phyloP scores from a whole-genome alignment of 2,329 filamentous ascomycete genomes.

The Trichophyton mentagrophytes region DNA sequence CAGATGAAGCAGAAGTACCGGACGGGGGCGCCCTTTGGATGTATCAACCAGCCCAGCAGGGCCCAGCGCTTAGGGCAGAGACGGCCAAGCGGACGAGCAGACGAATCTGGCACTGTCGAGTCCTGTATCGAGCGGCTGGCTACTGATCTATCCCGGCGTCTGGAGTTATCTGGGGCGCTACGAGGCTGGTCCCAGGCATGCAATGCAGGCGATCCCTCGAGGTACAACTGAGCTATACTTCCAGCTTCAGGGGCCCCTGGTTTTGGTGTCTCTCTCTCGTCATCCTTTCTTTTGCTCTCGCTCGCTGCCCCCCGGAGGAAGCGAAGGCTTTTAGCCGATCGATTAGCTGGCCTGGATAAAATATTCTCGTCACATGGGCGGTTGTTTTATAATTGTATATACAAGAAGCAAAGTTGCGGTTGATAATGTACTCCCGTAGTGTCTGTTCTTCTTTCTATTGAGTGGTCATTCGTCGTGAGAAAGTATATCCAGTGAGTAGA shows the following conservation, averaged over 20 bases:
- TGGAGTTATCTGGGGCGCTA: too few relatives aligned
- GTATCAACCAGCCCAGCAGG: neutral
- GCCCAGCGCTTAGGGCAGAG: neutral
- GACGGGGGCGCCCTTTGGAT: too few relatives aligned
- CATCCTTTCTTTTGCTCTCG: too few relatives aligned
- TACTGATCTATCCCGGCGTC: too few relatives aligned
- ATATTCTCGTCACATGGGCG: neutral
- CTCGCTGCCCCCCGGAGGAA: neutral
- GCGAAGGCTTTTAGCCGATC: neutral
- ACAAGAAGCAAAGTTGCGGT: neutral
- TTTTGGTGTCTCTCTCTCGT: too few relatives aligned
- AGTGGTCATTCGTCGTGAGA: neutral
- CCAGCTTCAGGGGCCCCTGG: neutral
- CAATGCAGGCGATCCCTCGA: too few relatives aligned
- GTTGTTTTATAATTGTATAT: neutral
- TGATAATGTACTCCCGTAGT: neutral
- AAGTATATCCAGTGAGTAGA: neutral
- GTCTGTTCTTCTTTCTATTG: neutral
- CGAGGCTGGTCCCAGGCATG: too few relatives aligned
- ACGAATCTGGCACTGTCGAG: too few relatives aligned
- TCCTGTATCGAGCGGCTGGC: too few relatives aligned
- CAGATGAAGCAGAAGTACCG: neutral
- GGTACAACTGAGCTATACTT: neutral
- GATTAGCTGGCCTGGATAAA: conserved; percentile 1
- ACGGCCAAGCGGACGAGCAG: neutral